Conservation (phyloP, 345 rosid species). For the Clarkia xantiana region DNA sequence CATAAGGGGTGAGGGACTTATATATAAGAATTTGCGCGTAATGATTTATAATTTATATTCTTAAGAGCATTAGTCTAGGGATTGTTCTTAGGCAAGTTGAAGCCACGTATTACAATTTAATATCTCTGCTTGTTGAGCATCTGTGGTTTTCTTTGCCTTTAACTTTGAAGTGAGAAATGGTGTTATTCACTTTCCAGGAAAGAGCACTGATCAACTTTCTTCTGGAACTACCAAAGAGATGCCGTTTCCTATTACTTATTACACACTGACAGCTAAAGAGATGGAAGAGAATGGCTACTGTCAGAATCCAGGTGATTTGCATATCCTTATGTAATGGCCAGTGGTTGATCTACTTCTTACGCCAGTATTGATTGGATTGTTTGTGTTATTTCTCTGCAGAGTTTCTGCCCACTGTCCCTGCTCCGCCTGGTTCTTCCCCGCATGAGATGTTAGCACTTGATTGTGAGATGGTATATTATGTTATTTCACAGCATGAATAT, state of each 20-base stretch:
- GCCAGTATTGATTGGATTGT: conserved; percentile 1
- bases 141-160: background rate
- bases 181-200: background rate
- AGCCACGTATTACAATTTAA: too few species aligned
- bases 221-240: conserved; percentile 36
- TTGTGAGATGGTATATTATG: conserved; percentile 73
- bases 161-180: conserved; percentile 16
- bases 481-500: background rate
- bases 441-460: conserved; percentile 72
- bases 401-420: conserved; percentile 55
- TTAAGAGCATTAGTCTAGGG: background rate
- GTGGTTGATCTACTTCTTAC: background rate
- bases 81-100: too few species aligned
- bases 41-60: background rate
- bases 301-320: conserved; percentile 39
- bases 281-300: conserved; percentile 71
- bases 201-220: conserved; percentile 15
- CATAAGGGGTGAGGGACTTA: too few species aligned
- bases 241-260: conserved; percentile 70
- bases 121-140: too few species aligned
- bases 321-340: background rate
- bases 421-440: conserved; percentile 41
- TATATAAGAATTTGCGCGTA: too few species aligned
- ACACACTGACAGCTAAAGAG: conserved; percentile 59
- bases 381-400: conserved; percentile 23